phyloP scores from a whole-genome alignment of 2,329 filamentous ascomycete species.

The Calonectria pseudoturangicola region DNA sequence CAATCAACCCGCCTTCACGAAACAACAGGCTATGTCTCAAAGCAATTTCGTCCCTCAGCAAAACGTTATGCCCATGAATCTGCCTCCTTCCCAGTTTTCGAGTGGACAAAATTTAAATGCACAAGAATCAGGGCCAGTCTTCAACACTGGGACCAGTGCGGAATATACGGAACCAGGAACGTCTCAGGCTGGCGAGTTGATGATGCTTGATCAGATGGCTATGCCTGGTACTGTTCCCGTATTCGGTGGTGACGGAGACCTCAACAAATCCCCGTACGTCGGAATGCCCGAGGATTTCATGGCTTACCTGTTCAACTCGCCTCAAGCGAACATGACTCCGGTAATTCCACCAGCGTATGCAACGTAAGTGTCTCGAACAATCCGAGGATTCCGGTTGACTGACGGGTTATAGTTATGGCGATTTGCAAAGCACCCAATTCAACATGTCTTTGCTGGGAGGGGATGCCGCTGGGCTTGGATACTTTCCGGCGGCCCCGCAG shows the following conservation, averaged over 20 bases:
- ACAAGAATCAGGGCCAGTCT: slow-evolving; percentile 61
- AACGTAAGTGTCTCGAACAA: slow-evolving; percentile 64
- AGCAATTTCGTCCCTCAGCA: slow-evolving; percentile 75
- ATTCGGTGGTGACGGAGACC: slow-evolving; percentile 86
- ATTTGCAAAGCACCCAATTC: slow-evolving; percentile 65
- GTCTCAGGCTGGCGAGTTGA: slow-evolving; percentile 71
- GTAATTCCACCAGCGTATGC: slow-evolving; percentile 65
- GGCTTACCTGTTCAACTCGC: slow-evolving; percentile 84
- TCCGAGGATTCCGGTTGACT: slow-evolving; percentile 43
- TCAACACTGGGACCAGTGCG: slow-evolving; percentile 60
- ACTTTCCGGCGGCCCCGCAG: slow-evolving; percentile 77
- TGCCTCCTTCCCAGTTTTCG: slow-evolving; percentile 77
- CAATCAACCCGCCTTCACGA: slow-evolving; percentile 69
- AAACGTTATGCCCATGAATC: slow-evolving; percentile 77
- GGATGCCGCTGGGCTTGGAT: slow-evolving; percentile 69
- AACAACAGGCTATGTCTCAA: slow-evolving; percentile 68
- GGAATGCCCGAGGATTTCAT: slow-evolving; percentile 92
- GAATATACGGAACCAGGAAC: slow-evolving; percentile 69
- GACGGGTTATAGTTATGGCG: slow-evolving; percentile 68
- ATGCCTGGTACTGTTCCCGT: slow-evolving; percentile 85
- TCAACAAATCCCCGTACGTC: slow-evolving; percentile 88
- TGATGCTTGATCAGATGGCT: slow-evolving; percentile 77
- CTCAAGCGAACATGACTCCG: slow-evolving; percentile 62
- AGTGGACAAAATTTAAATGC: slow-evolving; percentile 52
- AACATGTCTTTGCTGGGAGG: slow-evolving; percentile 68